A percentile compares a stretch with the other conserved stretches of the same genome.
Conservation (phyloP, 2,329 filamentous ascomycete genomes). For the Leptoxyphium fumago region DNA sequence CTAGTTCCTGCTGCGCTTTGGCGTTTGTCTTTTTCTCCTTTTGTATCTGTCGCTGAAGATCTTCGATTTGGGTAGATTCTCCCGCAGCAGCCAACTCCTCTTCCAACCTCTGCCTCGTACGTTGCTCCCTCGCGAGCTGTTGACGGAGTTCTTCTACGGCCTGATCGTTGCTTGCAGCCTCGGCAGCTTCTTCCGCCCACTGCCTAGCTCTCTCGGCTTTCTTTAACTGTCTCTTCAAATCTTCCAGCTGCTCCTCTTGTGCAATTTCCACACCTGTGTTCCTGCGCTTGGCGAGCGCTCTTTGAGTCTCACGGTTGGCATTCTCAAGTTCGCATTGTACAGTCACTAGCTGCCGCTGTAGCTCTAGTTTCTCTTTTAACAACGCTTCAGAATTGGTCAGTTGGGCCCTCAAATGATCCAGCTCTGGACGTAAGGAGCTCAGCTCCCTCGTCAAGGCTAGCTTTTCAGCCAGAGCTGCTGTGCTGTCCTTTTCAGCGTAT, state of each 20-base stretch:
- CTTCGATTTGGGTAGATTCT: constrained; percentile 18
- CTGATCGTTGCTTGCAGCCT: constrained; percentile 17
- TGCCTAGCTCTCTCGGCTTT: constrained; percentile 31
- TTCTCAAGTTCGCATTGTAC: constrained; percentile 71
- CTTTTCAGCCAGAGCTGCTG: constrained; percentile 54
- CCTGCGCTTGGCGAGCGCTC: constrained; percentile 36
- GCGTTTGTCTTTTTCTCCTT: constrained; percentile 18
- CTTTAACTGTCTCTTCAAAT: constrained; percentile 31
- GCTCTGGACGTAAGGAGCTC: constrained; percentile 42
- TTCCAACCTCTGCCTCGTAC: constrained; percentile 17
- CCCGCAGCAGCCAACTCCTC: constrained; percentile 24
- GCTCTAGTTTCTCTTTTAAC: constrained; percentile 61
- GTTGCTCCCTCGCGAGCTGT: constrained; percentile 19
- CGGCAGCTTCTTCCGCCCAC: constrained; percentile 24
- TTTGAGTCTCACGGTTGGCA: constrained; percentile 56
- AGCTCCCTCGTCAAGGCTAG: constrained; percentile 46
- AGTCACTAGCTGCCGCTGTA: constrained; percentile 64
- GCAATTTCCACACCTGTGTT: constrained; percentile 35
- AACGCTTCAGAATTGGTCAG: constrained; percentile 48
- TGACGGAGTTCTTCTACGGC: constrained; percentile 18
- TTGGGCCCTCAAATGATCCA: constrained; percentile 48
- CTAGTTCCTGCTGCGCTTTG: constrained; percentile 23
- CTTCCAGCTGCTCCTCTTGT: constrained; percentile 26
- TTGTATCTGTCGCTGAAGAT: constrained; percentile 18
- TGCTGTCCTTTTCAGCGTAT: constrained; percentile 51